Base-by-base conservation (phyloP, 2,329 filamentous ascomycete species). In the Cladosporium sp. region DNA sequence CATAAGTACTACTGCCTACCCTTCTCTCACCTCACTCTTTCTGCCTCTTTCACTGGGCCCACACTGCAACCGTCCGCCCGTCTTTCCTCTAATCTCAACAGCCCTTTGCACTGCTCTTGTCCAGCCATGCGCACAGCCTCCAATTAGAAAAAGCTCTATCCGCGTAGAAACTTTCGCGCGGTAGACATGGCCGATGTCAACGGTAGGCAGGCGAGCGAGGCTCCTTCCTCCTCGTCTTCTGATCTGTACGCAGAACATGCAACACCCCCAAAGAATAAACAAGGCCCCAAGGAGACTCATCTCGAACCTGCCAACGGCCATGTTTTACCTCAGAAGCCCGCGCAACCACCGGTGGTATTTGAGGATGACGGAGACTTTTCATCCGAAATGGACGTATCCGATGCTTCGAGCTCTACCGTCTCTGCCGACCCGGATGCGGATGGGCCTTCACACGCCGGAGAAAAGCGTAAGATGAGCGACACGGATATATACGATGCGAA, bases 381-480 rank as follows among this genome's bases (percentile, higher is more conserved):
- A 7, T 56, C 54, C 12, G 62, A 59, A 20, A 64, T 64, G 62
- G 61, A 63, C 15, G 36, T 62, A 13, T 63, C 62, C 30, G 47
- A 50, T n/a, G 48, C 53, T 12, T 50, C 56, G 22, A 61, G 55
- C 52, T 55, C 57, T 29, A 46, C 55, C 12, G 25, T 53, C 18
- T 55, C 57, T 16, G 58, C 55, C 18, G 53, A 54, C 43, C 52
- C 49, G 19, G 12, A 25, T 15, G 9, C 36, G 27, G 22, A 45
- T 50, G 50, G 38, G 15, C 29, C 52, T 36, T 32, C 38, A 27
- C 53, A 53, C 43, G 45, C 55, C 16, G 60, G 59, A 42, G 46
- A 55, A 53, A 65, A 65, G 58, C 62, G 62, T 51, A 64, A 63
- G 40, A 47, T 63, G 25, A 54, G 50, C 36, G 57, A 59, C 38